Conservation (phyloP, 108 stramenopile species). For the Discostella pseudostelligera region DNA sequence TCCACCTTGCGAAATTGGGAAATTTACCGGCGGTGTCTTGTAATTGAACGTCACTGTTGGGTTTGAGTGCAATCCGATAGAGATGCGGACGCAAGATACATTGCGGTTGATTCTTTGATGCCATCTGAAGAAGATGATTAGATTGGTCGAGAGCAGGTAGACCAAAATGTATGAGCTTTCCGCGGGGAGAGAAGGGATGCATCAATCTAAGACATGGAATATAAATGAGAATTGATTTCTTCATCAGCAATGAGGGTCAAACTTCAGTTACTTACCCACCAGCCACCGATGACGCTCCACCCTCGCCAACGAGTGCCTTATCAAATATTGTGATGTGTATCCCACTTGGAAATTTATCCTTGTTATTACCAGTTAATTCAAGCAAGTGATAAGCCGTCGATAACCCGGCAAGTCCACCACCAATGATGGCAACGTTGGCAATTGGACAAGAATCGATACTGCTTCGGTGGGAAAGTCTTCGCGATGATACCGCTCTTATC, state of each 20-base stretch:
- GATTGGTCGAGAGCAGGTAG: slow-evolving; percentile 62
- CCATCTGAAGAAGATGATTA: slow-evolving; percentile 49
- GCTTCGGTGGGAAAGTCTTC: too few species aligned
- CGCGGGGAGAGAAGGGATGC: slow-evolving; percentile 79
- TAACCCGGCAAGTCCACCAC: slow-evolving; percentile 82
- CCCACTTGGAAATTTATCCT: background rate
- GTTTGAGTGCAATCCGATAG: slow-evolving; percentile 65
- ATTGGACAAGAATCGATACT: too few species aligned
- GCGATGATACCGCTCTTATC: too few species aligned
- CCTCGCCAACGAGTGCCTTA: slow-evolving; percentile 54
- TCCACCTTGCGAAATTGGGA: slow-evolving; percentile 56
- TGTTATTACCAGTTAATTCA: slow-evolving; percentile 12
- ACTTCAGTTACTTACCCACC: slow-evolving; percentile 61
- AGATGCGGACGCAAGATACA: slow-evolving; percentile 57
- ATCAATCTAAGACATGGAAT: slow-evolving; percentile 48
- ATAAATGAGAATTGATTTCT: background rate
- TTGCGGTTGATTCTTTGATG: slow-evolving; percentile 37
- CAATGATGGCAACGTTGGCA: slow-evolving; percentile 63
- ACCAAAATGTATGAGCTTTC: slow-evolving; percentile 75
- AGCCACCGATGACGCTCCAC: slow-evolving; percentile 83
- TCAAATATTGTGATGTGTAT: slow-evolving; percentile 64
- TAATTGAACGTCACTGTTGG: slow-evolving; percentile 49
- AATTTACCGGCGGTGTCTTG: slow-evolving; percentile 29
- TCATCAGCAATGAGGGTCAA: background rate
- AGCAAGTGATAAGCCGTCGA: slow-evolving; percentile 69